Conservation (phyloP, 2,329 filamentous ascomycete genomes). For the Aspergillus cejpii region DNA sequence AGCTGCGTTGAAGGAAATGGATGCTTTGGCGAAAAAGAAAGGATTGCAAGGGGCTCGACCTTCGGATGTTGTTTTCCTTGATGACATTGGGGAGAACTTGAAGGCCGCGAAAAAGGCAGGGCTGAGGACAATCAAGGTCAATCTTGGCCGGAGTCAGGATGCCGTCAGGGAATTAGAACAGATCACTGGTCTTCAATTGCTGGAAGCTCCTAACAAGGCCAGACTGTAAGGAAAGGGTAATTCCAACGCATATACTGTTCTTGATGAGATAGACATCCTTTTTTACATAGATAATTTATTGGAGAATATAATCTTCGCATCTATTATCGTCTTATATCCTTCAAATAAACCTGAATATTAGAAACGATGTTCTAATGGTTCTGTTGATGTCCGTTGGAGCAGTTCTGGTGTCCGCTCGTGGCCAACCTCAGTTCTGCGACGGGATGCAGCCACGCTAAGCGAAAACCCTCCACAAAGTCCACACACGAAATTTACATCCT, state of each 20-base stretch:
- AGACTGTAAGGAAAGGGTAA: slow-evolving; percentile 22
- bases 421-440: slow-evolving; percentile 34
- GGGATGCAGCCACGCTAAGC: slow-evolving; percentile 38
- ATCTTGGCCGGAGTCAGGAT: slow-evolving; percentile 67
- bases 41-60: slow-evolving; percentile 52
- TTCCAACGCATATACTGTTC: not conserved
- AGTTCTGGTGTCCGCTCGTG: slow-evolving; percentile 26
- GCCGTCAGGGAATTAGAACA: slow-evolving; percentile 76
- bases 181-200: slow-evolving; percentile 57
- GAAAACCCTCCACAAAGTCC: slow-evolving; percentile 40
- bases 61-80: slow-evolving; percentile 73
- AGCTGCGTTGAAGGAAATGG: slow-evolving; percentile 60
- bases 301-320: not conserved
- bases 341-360: no score
- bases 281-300: not conserved
- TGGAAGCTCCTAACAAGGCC: slow-evolving; percentile 35
- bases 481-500: slow-evolving; percentile 28
- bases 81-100: slow-evolving; percentile 91
- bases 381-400: no score
- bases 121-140: slow-evolving; percentile 77
- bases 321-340: not conserved
- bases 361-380: no score
- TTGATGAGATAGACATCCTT: slow-evolving; percentile 4
- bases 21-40: slow-evolving; percentile 55
- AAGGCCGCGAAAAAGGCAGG: slow-evolving; percentile 69